phyloP scores from a whole-genome alignment of 495 filamentous ascomycete species.

The Penicillium desertorum region DNA sequence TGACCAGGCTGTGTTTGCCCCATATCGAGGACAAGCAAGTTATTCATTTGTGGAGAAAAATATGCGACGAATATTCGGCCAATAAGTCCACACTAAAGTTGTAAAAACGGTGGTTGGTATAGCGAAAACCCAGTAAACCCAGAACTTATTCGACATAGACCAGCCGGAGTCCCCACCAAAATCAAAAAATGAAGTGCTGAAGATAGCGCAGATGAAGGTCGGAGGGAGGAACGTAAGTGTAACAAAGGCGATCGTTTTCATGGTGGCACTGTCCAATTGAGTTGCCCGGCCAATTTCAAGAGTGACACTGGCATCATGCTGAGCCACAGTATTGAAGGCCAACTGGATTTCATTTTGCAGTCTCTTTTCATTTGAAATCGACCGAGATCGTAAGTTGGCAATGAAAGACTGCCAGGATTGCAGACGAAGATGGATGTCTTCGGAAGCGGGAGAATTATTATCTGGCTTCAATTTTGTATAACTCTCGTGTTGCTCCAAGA shows the following conservation, averaged over 20 bases:
- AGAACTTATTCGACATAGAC: slow-evolving; percentile 30
- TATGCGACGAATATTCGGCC: slow-evolving; percentile 2
- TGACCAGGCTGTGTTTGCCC: neutral
- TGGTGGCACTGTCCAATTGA: slow-evolving; percentile 5
- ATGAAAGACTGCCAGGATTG: slow-evolving; percentile 38
- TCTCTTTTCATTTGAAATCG: slow-evolving; percentile 35
- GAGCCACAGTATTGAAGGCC: slow-evolving; percentile 33
- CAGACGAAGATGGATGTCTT: slow-evolving; percentile 27
- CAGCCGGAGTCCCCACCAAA: slow-evolving; percentile 20
- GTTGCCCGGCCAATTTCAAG: slow-evolving; percentile 20
- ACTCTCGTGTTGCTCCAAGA: slow-evolving; percentile 29
- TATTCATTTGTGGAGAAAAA: neutral
- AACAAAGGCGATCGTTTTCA: slow-evolving; percentile 11
- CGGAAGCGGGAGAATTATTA: neutral
- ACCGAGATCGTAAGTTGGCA: slow-evolving; percentile 35
- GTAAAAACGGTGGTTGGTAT: slow-evolving; percentile 25
- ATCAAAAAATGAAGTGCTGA: slow-evolving; percentile 34
- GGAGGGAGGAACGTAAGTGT: slow-evolving; percentile 25
- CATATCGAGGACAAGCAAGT: too few species aligned
- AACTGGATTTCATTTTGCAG: slow-evolving; percentile 43
- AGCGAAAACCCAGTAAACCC: slow-evolving; percentile 33
- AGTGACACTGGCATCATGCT: slow-evolving; percentile 33
- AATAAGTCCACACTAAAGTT: slow-evolving; percentile 8
- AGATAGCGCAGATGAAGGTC: slow-evolving; percentile 37
- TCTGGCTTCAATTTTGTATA: neutral